A percentile compares a stretch with the other conserved stretches of the same genome.
Evolutionary conservation across 768 basidiomycete genomes (phyloP).

Genomic region (Naematelia aurantialba): DNA sequence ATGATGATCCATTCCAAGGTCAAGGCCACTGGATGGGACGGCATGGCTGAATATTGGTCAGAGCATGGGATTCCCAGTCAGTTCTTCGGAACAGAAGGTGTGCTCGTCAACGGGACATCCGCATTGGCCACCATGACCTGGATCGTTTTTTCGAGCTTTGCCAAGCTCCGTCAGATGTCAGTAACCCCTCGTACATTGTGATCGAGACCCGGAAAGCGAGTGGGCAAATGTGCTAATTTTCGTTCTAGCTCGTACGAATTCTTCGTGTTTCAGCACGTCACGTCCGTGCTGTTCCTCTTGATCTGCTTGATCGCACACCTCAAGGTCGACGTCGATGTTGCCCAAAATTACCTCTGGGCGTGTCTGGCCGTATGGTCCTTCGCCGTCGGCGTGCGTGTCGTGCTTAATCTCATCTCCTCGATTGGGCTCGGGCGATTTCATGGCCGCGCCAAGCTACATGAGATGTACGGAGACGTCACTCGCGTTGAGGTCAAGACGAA

Average conservation of each 20-base stretch:
- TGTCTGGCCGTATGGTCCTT: neutral
- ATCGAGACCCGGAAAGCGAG: no score
- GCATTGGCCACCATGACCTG: neutral
- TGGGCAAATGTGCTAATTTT: no score
- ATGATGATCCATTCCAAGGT: neutral
- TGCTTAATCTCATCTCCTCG: neutral
- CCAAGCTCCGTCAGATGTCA: neutral
- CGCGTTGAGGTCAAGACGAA: neutral
- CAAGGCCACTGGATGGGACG: neutral
- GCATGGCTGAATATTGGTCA: neutral
- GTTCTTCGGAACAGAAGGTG: neutral
- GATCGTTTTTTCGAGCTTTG: slow-evolving; percentile 3
- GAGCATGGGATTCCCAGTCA: neutral
- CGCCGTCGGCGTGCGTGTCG: neutral
- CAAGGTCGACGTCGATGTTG: slow-evolving; percentile 1
- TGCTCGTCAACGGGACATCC: neutral
- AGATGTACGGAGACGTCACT: neutral
- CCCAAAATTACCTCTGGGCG: neutral
- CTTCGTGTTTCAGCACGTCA: slow-evolving; percentile 1
- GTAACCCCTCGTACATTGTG: no score
- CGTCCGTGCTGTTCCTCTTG: neutral
- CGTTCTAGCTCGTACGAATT: neutral
- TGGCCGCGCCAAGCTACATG: neutral
- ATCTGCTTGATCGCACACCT: slow-evolving; percentile 1
- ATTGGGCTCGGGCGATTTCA: neutral